A percentile compares a stretch with the other conserved stretches of the same genome.
These are phyloP conservation scores for Mixia osmundae DNA, from an alignment of 1,284 basidiomycete species.

Conservation along the genomic window DNA sequence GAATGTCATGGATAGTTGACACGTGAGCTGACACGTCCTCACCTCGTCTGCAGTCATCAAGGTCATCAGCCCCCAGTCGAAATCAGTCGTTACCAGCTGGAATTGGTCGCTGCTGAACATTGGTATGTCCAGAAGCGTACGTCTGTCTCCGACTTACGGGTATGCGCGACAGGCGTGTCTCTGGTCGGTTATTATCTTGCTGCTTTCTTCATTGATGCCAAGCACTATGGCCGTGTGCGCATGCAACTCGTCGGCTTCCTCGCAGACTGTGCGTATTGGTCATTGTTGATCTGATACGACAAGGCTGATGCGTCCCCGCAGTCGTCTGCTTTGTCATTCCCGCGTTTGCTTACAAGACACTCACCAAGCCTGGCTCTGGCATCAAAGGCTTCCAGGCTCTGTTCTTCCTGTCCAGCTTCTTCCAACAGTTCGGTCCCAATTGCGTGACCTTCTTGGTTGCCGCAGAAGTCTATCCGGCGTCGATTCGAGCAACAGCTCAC, in stretches of 20 bases:
- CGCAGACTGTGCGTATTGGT: no score
- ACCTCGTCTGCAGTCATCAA: conserved; percentile 21
- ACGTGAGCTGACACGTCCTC: not conserved
- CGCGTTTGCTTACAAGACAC: conserved; percentile 23
- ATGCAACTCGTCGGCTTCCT: conserved; percentile 31
- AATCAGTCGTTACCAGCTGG: conserved; percentile 26
- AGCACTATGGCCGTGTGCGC: conserved; percentile 24
- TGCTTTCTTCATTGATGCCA: conserved; percentile 32
- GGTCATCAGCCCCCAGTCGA: conserved; percentile 25
- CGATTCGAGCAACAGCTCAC: conserved; percentile 23
- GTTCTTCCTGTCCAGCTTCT: conserved; percentile 30
- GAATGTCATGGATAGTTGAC: not conserved
- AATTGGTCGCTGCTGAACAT: conserved; percentile 29
- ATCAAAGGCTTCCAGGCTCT: conserved; percentile 23
- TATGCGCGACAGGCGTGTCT: conserved; percentile 24
- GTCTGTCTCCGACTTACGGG: not conserved
- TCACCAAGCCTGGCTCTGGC: conserved; percentile 17
- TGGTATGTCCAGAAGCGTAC: not conserved
- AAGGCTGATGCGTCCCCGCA: not conserved
- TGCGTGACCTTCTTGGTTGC: conserved; percentile 14
- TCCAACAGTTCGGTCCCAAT: conserved; percentile 31
- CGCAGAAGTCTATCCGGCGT: conserved; percentile 23
- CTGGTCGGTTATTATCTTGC: conserved; percentile 31
- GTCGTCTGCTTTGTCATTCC: conserved; percentile 16
- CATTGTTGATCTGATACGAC: no score